Evolutionary conservation across 2,329 filamentous ascomycete genomes (phyloP).

Genomic region (Calonectria crousiana): DNA sequence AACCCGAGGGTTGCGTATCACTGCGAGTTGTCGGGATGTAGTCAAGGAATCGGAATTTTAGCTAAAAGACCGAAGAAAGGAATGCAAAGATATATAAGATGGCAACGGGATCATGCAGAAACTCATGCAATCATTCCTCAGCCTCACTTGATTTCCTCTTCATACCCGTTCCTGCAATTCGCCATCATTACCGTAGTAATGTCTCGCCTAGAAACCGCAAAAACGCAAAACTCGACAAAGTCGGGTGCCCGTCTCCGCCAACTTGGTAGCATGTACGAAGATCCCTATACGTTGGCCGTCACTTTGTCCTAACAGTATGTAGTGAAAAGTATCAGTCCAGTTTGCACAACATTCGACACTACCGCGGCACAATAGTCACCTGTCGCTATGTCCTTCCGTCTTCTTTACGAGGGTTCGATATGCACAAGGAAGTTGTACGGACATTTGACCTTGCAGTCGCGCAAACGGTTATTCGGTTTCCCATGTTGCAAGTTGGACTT

Average conservation of each 20-base stretch:
- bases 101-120: background rate
- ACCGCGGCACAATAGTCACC: background rate
- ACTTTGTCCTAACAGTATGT: background rate
- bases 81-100: background rate
- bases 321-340: background rate
- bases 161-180: background rate
- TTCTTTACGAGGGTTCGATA: background rate
- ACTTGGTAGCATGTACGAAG: background rate
- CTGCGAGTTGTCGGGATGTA: background rate
- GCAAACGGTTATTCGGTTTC: conserved; percentile 34
- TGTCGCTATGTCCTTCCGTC: background rate
- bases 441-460: conserved; percentile 25
- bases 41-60: background rate
- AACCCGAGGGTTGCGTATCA: background rate
- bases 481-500: conserved; percentile 36
- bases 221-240: background rate
- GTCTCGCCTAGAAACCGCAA: background rate
- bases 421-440: background rate
- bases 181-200: background rate
- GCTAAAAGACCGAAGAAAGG: background rate
- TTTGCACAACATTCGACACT: background rate
- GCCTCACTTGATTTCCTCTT: background rate
- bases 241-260: background rate
- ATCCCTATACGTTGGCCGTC: background rate
- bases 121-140: background rate